These are phyloP conservation scores for Sarocladium oryzae DNA, from an alignment of 2,329 filamentous ascomycete species.

Conservation along the genomic window DNA sequence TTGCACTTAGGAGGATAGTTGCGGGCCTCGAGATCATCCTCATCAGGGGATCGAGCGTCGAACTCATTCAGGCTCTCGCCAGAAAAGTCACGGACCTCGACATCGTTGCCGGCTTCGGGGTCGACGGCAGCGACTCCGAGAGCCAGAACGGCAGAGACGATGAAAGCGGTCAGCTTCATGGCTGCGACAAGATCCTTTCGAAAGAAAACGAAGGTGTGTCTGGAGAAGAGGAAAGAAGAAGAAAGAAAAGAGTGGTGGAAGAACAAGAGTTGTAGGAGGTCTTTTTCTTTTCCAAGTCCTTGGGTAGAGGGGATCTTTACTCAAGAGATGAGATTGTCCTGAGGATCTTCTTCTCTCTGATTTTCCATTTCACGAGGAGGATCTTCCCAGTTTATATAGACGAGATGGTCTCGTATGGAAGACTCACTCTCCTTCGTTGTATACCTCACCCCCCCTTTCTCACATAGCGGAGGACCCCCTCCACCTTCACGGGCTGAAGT, in stretches of 20 bases:
- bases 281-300: no score
- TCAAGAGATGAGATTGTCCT: slow-evolving; percentile 5
- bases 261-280: not conserved
- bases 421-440: not conserved
- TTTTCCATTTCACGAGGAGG: not conserved
- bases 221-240: not conserved
- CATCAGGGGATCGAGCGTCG: not conserved
- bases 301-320: no score
- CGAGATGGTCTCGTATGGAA: not conserved
- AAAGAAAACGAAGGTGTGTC: not conserved
- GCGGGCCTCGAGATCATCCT: slow-evolving; percentile 4
- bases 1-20: not conserved
- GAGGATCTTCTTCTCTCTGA: not conserved
- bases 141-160: slow-evolving; percentile 1
- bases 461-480: no score
- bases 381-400: not conserved
- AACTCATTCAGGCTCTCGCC: slow-evolving; percentile 5
- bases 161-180: slow-evolving; percentile 2
- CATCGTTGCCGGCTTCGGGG: slow-evolving; percentile 4
- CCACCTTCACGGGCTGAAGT: not conserved
- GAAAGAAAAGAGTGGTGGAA: not conserved
- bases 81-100: slow-evolving; percentile 4
- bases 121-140: not conserved
- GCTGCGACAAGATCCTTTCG: not conserved
- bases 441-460: not conserved